Evolutionary conservation across 805 yeast genomes (phyloP).

Genomic region (Candida railenensis): DNA sequence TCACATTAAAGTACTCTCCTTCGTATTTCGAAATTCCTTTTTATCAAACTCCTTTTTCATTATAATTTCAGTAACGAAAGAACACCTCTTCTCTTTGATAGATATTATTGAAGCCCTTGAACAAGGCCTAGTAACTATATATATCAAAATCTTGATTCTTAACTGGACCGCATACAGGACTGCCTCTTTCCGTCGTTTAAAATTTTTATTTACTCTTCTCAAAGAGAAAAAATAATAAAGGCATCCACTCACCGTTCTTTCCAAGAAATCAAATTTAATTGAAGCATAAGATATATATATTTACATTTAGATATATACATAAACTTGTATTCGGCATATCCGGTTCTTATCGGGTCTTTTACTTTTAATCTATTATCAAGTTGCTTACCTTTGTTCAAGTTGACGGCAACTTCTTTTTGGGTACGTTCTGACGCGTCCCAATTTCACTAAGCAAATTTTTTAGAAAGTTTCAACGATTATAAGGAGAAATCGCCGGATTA

Average conservation of each 20-base stretch:
- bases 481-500: not conserved
- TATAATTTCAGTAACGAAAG: not conserved
- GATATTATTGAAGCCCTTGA: not conserved
- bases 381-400: not conserved
- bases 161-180: not conserved
- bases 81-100: too few species aligned
- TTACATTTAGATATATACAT: too few species aligned
- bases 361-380: not conserved
- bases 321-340: not conserved
- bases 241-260: not conserved
- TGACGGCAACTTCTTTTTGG: not conserved
- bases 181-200: not conserved
- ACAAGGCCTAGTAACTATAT: not conserved
- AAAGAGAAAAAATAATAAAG: not conserved
- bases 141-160: not conserved
- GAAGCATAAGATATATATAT: not conserved
- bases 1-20: not conserved
- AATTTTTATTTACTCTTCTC: not conserved
- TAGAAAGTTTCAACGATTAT: not conserved
- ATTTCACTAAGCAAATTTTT: too few species aligned
- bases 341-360: not conserved
- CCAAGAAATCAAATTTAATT: not conserved
- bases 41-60: not conserved
- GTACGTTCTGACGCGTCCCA: constrained; percentile 4
- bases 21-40: not conserved